Percentiles rank a stretch among this genome's conserved stretches.
Conservation (phyloP, 2,329 filamentous ascomycete species). For the Exophiala phaeomuriformis region DNA sequence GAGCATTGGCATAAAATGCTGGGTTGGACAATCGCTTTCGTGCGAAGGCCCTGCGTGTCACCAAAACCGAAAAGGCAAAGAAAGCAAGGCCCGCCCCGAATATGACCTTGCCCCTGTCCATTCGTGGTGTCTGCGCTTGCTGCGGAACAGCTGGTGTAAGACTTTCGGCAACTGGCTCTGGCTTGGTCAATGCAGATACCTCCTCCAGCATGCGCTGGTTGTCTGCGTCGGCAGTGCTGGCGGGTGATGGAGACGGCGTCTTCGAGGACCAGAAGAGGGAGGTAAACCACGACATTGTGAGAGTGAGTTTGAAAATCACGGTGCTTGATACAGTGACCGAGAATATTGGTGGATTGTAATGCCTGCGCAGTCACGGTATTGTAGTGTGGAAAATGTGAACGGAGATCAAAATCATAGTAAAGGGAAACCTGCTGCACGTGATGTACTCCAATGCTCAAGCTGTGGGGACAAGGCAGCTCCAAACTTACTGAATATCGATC, state of each 20-base stretch:
- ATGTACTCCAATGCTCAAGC: too few species aligned
- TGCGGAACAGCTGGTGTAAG: constrained; percentile 8
- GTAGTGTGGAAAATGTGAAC: too few species aligned
- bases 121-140: constrained; percentile 11
- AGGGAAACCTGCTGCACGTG: too few species aligned
- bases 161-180: constrained; percentile 1
- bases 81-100: constrained; percentile 71
- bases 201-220: constrained; percentile 21
- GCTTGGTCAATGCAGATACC: neutral
- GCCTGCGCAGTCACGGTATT: too few species aligned
- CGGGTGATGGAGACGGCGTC: constrained; percentile 1
- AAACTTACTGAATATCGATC: too few species aligned
- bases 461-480: too few species aligned
- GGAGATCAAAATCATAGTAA: too few species aligned
- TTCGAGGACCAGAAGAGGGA: constrained; percentile 19
- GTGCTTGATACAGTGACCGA: neutral
- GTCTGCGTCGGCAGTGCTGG: constrained; percentile 1
- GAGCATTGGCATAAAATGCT: constrained; percentile 57
- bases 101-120: constrained; percentile 53
- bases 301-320: neutral
- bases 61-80: constrained; percentile 60
- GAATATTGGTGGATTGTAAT: too few species aligned
- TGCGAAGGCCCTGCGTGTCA: constrained; percentile 64
- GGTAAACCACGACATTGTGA: constrained; percentile 27
- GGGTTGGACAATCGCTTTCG: constrained; percentile 59